phyloP scores from a whole-genome alignment of 257 asterid species.

The Ballota nigra region DNA sequence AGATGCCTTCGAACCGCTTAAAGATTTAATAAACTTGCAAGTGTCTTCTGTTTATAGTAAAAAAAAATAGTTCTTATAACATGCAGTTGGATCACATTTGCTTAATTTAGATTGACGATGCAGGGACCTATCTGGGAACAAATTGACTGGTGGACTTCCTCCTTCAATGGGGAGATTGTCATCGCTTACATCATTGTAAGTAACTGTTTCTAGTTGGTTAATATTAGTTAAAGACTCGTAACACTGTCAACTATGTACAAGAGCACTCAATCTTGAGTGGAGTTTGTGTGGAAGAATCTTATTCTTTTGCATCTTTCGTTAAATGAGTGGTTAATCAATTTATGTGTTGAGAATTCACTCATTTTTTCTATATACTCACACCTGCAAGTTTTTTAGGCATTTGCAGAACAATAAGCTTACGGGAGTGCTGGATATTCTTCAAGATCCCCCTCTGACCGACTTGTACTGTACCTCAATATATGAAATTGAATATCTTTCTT shows the following conservation, averaged over 20 bases:
- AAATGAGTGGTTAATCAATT: too few relatives aligned
- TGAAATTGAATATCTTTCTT: background rate
- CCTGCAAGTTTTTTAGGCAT: slow-evolving; percentile 73
- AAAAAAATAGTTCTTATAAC: background rate
- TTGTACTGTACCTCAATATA: slow-evolving; percentile 46
- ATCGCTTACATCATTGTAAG: slow-evolving; percentile 71
- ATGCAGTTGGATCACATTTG: background rate
- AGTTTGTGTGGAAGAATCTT: background rate
- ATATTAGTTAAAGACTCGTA: background rate
- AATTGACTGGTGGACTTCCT: slow-evolving; percentile 69
- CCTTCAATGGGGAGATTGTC: slow-evolving; percentile 71
- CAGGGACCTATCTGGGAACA: slow-evolving; percentile 85
- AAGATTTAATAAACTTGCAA: slow-evolving; percentile 53
- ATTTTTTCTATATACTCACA: background rate
- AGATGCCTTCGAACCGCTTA: slow-evolving; percentile 63
- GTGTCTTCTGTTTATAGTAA: slow-evolving; percentile 21
- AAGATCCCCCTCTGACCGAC: slow-evolving; percentile 67
- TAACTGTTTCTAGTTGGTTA: slow-evolving; percentile 16
- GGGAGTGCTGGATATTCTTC: slow-evolving; percentile 84
- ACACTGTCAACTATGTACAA: too few relatives aligned
- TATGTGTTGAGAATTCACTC: background rate
- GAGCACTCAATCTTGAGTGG: too few relatives aligned
- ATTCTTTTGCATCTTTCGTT: background rate
- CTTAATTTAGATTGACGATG: slow-evolving; percentile 13
- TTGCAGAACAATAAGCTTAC: slow-evolving; percentile 81